Evolutionary conservation across 2,329 filamentous ascomycete species (phyloP).

Genomic region (Phyllosticta paracitricarpa): DNA sequence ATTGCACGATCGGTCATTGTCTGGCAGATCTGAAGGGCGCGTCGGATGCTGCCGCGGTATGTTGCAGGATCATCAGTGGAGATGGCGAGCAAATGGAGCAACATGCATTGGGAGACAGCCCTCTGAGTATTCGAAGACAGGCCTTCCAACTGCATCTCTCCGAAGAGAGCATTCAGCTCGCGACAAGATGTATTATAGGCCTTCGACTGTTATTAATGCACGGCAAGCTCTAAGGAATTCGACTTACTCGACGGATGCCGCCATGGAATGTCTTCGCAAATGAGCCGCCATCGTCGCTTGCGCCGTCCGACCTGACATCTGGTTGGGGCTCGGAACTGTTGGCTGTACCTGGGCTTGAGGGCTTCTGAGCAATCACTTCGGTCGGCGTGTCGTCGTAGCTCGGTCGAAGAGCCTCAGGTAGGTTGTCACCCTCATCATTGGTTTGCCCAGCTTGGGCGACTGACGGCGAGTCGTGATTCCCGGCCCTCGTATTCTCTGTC

Average conservation of each 20-base stretch:
- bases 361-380: too few relatives aligned
- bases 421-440: too few relatives aligned
- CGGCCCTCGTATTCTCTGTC: not conserved
- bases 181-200: not conserved
- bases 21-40: not conserved
- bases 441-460: too few relatives aligned
- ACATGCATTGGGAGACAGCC: not conserved
- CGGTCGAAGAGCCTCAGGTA: too few relatives aligned
- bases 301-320: not conserved
- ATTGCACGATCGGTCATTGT: not conserved
- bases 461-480: not conserved
- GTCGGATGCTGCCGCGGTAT: not conserved
- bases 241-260: not conserved
- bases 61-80: not conserved
- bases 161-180: not conserved
- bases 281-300: not conserved
- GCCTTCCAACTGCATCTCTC: not conserved
- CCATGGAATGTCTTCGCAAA: not conserved
- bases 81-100: not conserved
- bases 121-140: not conserved
- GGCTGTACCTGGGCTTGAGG: too few relatives aligned
- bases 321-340: too few relatives aligned
- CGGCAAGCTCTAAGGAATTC: not conserved
- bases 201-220: not conserved
- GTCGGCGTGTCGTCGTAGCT: too few relatives aligned